Evolutionary conservation across 331 rosid genomes (phyloP).

Genomic region (Acacia pycnantha): DNA sequence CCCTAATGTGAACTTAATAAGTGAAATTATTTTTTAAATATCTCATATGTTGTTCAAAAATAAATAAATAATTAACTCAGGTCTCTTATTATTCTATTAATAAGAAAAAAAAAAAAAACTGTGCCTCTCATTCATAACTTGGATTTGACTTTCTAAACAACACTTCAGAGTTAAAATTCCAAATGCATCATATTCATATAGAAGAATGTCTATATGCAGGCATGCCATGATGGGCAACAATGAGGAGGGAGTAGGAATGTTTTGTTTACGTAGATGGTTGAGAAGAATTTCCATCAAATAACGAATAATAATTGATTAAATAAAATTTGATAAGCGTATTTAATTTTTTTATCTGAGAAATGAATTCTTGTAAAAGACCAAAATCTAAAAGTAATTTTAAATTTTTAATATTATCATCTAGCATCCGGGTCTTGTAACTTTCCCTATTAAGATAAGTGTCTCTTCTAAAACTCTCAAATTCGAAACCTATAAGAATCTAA

Average conservation of each 20-base stretch:
- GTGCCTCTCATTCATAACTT: not conserved
- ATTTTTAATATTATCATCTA: no score
- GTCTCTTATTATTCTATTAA: not conserved
- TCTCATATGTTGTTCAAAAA: not conserved
- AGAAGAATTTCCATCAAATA: no score
- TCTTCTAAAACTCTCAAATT: no score
- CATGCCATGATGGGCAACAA: not conserved
- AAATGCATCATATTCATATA: not conserved
- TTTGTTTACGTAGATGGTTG: not conserved
- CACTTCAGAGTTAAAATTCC: not conserved
- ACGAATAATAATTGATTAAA: no score
- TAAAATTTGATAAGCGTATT: not conserved
- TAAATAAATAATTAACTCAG: not conserved
- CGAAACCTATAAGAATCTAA: no score
- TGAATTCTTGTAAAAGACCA: no score
- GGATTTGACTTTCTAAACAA: not conserved
- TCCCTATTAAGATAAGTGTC: rapidly evolving
- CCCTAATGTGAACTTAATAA: not conserved
- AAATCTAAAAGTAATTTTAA: no score
- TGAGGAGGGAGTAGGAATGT: not conserved
- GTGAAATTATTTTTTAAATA: not conserved
- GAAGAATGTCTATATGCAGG: not conserved
- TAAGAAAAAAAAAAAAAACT: not conserved
- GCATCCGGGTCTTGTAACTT: no score
- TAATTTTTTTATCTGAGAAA: no score